These are phyloP conservation scores for Pholiota conissans DNA, from an alignment of 768 basidiomycete species.

Conservation along the genomic window DNA sequence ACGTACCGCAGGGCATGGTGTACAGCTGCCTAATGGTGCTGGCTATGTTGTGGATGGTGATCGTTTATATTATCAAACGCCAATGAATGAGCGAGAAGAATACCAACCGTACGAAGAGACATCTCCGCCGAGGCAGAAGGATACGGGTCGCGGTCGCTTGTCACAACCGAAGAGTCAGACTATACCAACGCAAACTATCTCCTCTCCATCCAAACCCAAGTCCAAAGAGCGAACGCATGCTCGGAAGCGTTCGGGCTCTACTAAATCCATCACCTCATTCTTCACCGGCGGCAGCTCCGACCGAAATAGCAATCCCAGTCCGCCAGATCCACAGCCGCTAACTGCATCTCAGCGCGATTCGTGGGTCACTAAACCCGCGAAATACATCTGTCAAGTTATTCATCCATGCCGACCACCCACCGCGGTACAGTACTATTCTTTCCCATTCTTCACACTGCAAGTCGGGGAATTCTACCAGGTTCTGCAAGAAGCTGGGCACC, in stretches of 20 bases:
- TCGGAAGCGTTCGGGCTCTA: slow-evolving; percentile 34
- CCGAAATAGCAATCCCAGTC: slow-evolving; percentile 11
- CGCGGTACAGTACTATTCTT: slow-evolving; percentile 65
- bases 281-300: slow-evolving; percentile 24
- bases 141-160: slow-evolving; percentile 16
- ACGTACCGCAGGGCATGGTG: slow-evolving; percentile 1
- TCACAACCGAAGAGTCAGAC: slow-evolving; percentile 6
- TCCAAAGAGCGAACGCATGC: slow-evolving; percentile 23
- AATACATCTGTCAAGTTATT: slow-evolving; percentile 69
- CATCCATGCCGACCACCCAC: slow-evolving; percentile 67
- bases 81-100: slow-evolving; percentile 9
- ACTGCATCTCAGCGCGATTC: slow-evolving; percentile 36
- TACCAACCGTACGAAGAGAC: slow-evolving; percentile 13
- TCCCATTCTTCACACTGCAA: slow-evolving; percentile 75
- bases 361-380: slow-evolving; percentile 47
- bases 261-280: slow-evolving; percentile 35
- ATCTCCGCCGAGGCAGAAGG: slow-evolving; percentile 11
- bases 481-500: slow-evolving; percentile 77
- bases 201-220: slow-evolving; percentile 15
- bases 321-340: slow-evolving; percentile 21
- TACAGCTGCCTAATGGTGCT: slow-evolving; percentile 11
- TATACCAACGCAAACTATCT: slow-evolving; percentile 2
- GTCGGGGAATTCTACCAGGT: slow-evolving; percentile 66
- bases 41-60: slow-evolving; percentile 17
- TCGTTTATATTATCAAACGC: slow-evolving; percentile 16